These are phyloP conservation scores for Metarhizium robertsii DNA, from an alignment of 2,329 filamentous ascomycete species.

Conservation along the genomic window DNA sequence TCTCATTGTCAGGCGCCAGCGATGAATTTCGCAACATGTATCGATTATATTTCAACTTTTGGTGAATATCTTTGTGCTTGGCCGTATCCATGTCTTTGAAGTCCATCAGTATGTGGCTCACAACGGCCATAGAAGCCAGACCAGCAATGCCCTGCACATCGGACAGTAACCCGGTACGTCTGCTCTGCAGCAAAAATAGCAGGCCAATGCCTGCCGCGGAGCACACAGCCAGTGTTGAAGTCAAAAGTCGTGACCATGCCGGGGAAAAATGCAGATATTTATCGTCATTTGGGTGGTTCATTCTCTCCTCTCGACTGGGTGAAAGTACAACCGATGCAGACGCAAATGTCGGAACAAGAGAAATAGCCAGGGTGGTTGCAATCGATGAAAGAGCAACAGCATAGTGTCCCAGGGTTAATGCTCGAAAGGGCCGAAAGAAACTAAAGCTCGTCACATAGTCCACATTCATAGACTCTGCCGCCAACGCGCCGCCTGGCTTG, in stretches of 20 bases:
- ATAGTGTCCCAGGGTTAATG: conserved; percentile 53
- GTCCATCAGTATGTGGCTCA: conserved; percentile 63
- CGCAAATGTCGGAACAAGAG: conserved; percentile 59
- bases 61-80: conserved; percentile 57
- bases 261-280: conserved; percentile 50
- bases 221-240: conserved; percentile 44
- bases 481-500: conserved; percentile 48
- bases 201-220: conserved; percentile 48
- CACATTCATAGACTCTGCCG: conserved; percentile 60
- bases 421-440: conserved; percentile 54
- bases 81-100: conserved; percentile 64
- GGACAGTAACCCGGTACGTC: conserved; percentile 55
- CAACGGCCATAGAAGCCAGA: conserved; percentile 65
- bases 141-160: conserved; percentile 67
- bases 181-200: conserved; percentile 49
- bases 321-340: conserved; percentile 51
- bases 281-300: conserved; percentile 25
- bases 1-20: conserved; percentile 53
- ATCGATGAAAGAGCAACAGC: conserved; percentile 59
- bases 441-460: conserved; percentile 64
- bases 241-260: conserved; percentile 53
- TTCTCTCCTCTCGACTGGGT: conserved; percentile 38
- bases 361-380: conserved; percentile 55
- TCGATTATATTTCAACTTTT: conserved; percentile 53
- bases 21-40: conserved; percentile 64